Evolutionary conservation across 805 yeast species (phyloP), one percentile per base, ranked within the genome.

Genomic region (Lachancea sp.): DNA sequence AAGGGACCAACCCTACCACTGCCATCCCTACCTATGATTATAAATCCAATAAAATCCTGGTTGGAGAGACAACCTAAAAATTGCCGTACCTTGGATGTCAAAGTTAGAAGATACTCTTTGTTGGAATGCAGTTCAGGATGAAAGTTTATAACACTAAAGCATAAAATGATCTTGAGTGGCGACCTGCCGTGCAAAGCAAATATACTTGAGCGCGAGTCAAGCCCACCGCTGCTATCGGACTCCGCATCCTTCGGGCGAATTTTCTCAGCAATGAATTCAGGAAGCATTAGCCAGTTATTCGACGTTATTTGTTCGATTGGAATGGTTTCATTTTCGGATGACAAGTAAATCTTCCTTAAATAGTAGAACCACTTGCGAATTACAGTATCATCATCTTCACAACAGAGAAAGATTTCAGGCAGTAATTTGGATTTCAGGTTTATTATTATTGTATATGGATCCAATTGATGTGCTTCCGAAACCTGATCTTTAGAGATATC

Each of bases 281-380:
- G 55, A 6, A 74, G 50, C 8, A 71, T 46, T 8, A 53, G 54
- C 78, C 82, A 73, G 1, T 71, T 70, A 46, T 70, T 77, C 1
- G 71, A 64, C 1, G 82, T 71, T 45, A 76, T 55, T 49, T 75
- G 77, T 23, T 64, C 62, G 19, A 75, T 47, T 4, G 73, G 65
- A 6, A 63, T 38, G 13, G 16, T 41, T 26, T 15, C 23, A 4
- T 12, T 30, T 15, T 29, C 29, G 7, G 18, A 8, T 4, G 38
- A 16, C 26, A 34, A 13, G 25, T 19, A 28, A n/a, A 53, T 40
- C 18, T 45, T 36, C 18, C 21, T 36, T 23, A 59, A 22, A 41
- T 56, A 62, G 40, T 58, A 63, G 24, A 63, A 61, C 73, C 78
- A 74, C 53, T 72, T 72, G 5, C 60, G 46, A 0, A 63, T 48